Evolutionary conservation across 2,329 filamentous ascomycete genomes (phyloP).

Genomic region (Dryadomyces quercus-mongolicae): DNA sequence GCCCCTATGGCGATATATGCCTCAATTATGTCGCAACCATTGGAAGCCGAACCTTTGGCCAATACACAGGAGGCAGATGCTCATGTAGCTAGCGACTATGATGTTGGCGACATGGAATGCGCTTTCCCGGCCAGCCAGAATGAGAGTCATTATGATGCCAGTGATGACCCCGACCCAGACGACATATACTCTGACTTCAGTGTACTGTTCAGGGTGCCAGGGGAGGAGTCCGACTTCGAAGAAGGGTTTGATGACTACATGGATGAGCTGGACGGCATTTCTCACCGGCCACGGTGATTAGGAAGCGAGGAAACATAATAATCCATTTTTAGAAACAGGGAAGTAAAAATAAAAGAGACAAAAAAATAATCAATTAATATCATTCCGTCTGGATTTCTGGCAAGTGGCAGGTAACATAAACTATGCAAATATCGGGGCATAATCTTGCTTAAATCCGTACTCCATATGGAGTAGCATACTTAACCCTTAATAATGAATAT

Average conservation of each 20-base stretch:
- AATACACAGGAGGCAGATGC: background rate
- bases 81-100: constrained; percentile 6
- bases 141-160: constrained; percentile 28
- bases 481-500: too few relatives aligned
- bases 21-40: background rate
- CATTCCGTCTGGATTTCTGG: too few relatives aligned
- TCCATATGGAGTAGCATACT: too few relatives aligned
- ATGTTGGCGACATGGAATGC: constrained; percentile 31
- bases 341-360: background rate
- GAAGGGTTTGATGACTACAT: constrained; percentile 39
- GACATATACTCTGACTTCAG: constrained; percentile 44
- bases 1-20: background rate
- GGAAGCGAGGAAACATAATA: too few relatives aligned
- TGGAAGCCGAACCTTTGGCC: too few relatives aligned
- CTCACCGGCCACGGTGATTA: constrained; percentile 22
- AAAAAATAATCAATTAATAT: too few relatives aligned
- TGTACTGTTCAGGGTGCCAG: constrained; percentile 31
- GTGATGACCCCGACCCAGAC: constrained; percentile 20
- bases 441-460: too few relatives aligned
- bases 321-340: background rate
- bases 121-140: constrained; percentile 34
- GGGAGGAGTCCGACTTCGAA: constrained; percentile 16
- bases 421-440: too few relatives aligned
- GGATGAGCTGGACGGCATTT: constrained; percentile 43
- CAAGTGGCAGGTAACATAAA: too few relatives aligned